Percentiles rank a stretch among this genome's conserved stretches.
phyloP scores from a whole-genome alignment of 202 grass and related monocot species.

The Digitaria exilis region DNA sequence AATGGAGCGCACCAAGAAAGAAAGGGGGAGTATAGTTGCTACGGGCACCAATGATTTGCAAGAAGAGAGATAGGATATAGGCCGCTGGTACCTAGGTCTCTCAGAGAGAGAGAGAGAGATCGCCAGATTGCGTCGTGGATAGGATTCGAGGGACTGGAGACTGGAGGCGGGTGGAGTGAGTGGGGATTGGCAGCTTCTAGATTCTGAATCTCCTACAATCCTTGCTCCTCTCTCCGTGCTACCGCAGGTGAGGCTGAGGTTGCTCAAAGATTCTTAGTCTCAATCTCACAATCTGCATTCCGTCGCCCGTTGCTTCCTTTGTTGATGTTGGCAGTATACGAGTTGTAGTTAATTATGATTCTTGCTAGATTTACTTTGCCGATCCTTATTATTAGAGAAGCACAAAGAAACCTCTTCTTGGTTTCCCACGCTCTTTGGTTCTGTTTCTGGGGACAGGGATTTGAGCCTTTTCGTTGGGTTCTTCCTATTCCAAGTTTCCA shows the following conservation, averaged over 20 bases:
- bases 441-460: background rate
- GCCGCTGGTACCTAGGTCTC: background rate
- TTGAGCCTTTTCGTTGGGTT: background rate
- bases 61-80: slow-evolving; percentile 34
- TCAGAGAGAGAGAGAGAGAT: slow-evolving; percentile 31
- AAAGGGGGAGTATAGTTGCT: too few species aligned
- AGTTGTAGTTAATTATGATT: background rate
- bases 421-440: too few species aligned
- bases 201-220: slow-evolving; percentile 50
- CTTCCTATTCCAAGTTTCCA: slow-evolving; percentile 17
- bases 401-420: too few species aligned
- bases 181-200: slow-evolving; percentile 29
- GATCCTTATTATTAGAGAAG: too few species aligned
- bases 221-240: background rate
- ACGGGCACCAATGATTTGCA: slow-evolving; percentile 45
- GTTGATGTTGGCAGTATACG: too few species aligned
- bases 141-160: background rate
- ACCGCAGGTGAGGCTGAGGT: slow-evolving; percentile 32
- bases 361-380: background rate
- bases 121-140: slow-evolving; percentile 11
- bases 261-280: slow-evolving; percentile 33
- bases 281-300: slow-evolving; percentile 29
- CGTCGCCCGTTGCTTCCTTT: too few species aligned
- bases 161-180: background rate
- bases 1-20: slow-evolving; percentile 27